phyloP scores from a whole-genome alignment of 805 yeast species.

The Cyberlindnera xishuangbannaensis region DNA sequence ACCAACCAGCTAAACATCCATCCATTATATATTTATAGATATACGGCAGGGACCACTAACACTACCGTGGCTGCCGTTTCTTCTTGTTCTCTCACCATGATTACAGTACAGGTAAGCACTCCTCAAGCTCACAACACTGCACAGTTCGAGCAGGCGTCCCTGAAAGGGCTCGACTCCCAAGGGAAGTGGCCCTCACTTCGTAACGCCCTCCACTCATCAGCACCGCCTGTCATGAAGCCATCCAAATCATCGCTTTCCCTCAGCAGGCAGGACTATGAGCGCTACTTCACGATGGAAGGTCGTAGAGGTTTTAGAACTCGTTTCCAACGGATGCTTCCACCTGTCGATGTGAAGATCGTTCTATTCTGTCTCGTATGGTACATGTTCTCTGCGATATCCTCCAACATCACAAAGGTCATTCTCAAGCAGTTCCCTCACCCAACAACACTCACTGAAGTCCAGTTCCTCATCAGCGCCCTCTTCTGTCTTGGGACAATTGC shows the following conservation, averaged over 20 bases:
- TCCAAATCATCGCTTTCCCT: slow-evolving; percentile 23
- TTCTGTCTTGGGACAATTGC: slow-evolving; percentile 46
- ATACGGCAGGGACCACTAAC: no score
- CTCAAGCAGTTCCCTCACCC: slow-evolving; percentile 69
- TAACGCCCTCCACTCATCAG: slow-evolving; percentile 1
- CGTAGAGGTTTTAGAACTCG: slow-evolving; percentile 9
- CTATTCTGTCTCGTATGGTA: slow-evolving; percentile 75
- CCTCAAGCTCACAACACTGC: slow-evolving; percentile 9
- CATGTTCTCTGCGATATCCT: slow-evolving; percentile 69
- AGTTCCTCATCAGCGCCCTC: slow-evolving; percentile 66
- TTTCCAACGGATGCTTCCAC: slow-evolving; percentile 24
- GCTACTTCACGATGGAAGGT: slow-evolving; percentile 21
- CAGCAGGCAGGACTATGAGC: slow-evolving; percentile 20
- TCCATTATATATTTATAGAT: no score
- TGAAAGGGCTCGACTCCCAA: slow-evolving; percentile 8
- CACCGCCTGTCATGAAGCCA: slow-evolving; percentile 20
- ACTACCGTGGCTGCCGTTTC: no score
- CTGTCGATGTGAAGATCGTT: slow-evolving; percentile 37
- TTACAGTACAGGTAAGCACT: slow-evolving; percentile 15
- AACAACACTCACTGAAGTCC: slow-evolving; percentile 83
- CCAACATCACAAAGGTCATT: slow-evolving; percentile 75
- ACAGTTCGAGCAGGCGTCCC: slow-evolving; percentile 6
- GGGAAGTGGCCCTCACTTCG: slow-evolving; percentile 6
- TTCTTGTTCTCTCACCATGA: slow-evolving; percentile 12
- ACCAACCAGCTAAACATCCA: no score